A percentile compares a stretch with the other conserved stretches of the same genome.
Evolutionary conservation across 1,284 basidiomycete genomes (phyloP).

Genomic region (Ganoderma leucocontextum): DNA sequence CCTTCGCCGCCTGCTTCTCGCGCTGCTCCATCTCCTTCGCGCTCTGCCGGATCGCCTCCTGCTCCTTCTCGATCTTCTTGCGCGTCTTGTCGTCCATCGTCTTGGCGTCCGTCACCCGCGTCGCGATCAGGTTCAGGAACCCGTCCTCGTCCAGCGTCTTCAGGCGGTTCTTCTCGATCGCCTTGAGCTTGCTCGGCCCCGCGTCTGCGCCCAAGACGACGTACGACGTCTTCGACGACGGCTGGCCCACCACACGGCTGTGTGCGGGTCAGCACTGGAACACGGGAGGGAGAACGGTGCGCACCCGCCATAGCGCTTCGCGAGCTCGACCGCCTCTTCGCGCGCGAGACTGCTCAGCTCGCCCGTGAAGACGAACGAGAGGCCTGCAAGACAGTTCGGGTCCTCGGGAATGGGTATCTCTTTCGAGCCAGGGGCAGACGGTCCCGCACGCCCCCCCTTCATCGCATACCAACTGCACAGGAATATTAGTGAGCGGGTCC

Average conservation of each 20-base stretch:
- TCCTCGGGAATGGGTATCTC: slow-evolving; percentile 77
- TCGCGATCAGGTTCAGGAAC: slow-evolving; percentile 86
- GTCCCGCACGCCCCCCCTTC: slow-evolving; percentile 74
- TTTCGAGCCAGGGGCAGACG: slow-evolving; percentile 83
- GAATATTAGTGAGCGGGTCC: background rate
- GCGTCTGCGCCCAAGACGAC: slow-evolving; percentile 92
- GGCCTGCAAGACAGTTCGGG: slow-evolving; percentile 85
- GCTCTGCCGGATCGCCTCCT: slow-evolving; percentile 73
- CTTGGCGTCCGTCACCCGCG: slow-evolving; percentile 53
- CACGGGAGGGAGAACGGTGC: slow-evolving; percentile 39
- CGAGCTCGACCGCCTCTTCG: slow-evolving; percentile 89
- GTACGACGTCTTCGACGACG: slow-evolving; percentile 91
- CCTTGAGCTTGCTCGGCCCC: slow-evolving; percentile 86
- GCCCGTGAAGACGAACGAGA: slow-evolving; percentile 96
- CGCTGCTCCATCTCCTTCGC: slow-evolving; percentile 81
- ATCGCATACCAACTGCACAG: slow-evolving; percentile 67
- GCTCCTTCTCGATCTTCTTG: slow-evolving; percentile 86
- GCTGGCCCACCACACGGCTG: slow-evolving; percentile 87
- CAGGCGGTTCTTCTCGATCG: slow-evolving; percentile 84
- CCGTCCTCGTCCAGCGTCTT: slow-evolving; percentile 87
- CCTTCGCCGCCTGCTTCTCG: slow-evolving; percentile 60
- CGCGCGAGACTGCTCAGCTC: slow-evolving; percentile 89
- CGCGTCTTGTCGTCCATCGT: slow-evolving; percentile 81
- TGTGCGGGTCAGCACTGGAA: background rate
- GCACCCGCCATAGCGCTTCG: slow-evolving; percentile 92